Conservation (phyloP, 805 yeast genomes). For the Ogataea parapolymorpha region DNA sequence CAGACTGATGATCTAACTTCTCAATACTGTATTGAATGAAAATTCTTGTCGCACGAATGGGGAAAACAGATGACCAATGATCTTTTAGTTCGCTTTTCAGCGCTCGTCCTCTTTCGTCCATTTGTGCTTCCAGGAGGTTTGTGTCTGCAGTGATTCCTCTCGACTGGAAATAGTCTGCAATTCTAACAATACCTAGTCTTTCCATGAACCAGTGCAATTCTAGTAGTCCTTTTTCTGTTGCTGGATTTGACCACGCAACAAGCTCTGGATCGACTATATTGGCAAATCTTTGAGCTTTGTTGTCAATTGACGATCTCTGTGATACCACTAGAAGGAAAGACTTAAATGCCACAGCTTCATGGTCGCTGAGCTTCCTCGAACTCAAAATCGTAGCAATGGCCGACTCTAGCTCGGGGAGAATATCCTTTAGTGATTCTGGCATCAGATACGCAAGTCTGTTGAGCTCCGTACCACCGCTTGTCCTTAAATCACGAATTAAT, state of each 20-base stretch:
- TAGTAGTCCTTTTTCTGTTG: constrained; percentile 81
- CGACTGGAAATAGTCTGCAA: constrained; percentile 83
- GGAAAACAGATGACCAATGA: constrained; percentile 92
- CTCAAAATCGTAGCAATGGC: constrained; percentile 72
- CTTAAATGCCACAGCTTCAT: constrained; percentile 91
- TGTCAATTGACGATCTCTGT: constrained; percentile 71
- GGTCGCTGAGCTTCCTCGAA: constrained; percentile 71
- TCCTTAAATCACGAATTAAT: constrained; percentile 78
- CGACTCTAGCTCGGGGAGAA: constrained; percentile 75
- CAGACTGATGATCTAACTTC: constrained; percentile 73
- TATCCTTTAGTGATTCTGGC: constrained; percentile 84
- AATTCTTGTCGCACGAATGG: constrained; percentile 92
- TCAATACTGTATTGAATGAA: constrained; percentile 95
- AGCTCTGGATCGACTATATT: constrained; percentile 92
- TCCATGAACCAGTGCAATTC: constrained; percentile 99
- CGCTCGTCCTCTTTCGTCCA: constrained; percentile 84
- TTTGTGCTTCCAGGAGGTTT: constrained; percentile 68
- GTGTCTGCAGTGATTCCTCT: constrained; percentile 78
- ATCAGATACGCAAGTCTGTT: constrained; percentile 91
- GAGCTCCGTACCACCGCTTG: constrained; percentile 91
- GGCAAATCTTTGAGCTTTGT: constrained; percentile 71
- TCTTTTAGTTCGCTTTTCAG: constrained; percentile 77
- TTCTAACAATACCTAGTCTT: constrained; percentile 88
- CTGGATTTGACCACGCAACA: constrained; percentile 87
- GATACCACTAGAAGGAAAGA: constrained; percentile 90